Evolutionary conservation across 2,329 filamentous ascomycete species (phyloP), one percentile per base, ranked within the genome.

Genomic region (Triangularia verruculosa): DNA sequence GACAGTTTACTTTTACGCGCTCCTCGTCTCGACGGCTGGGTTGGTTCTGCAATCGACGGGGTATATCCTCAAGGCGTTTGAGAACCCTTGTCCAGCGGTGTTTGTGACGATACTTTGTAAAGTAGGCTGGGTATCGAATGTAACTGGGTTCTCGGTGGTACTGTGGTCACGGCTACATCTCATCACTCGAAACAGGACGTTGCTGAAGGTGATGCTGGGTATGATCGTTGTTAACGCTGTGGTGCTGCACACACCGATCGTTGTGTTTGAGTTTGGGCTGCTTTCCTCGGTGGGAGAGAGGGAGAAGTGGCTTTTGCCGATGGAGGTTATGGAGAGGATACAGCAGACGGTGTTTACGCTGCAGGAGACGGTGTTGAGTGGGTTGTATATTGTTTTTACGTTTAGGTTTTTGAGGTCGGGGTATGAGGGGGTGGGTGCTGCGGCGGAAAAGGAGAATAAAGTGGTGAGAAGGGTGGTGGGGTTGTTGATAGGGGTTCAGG

Each of bases 91-190:
- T 39, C 51, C 34, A 12, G 7, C 12, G 15, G 25, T 43, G 5
- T 74, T 78, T 3, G 77, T 78, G 4, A 67, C 82, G 4, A 72
- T 83, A 24, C 61, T 67, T 24, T 78, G 77, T n/a, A 55, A 55
- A 15, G 64, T 83, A 39, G 83, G 82, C 1, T 86, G 83, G 83
- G 80, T 78, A 69, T 71, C 74, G 1, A 87, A 88, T 83, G 81
- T 89, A 0, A 86, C 85, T 1, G 86, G 86, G 0, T 84, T 88
- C 71, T 82, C 82, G 0, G 69, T 88, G 12, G 86, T 89, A 1
- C 76, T 89, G 1, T 89, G 85, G 76, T 88, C 85, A 0, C 80
- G 86, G 6, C 78, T 89, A 0, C 85, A 88, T 70, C 77, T 89
- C 1, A 78, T 89, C 11, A 74, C 86, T 2, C 80, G 79, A 15